Base-by-base conservation (phyloP, 2,329 filamentous ascomycete genomes). In the Cercospora sp. region DNA sequence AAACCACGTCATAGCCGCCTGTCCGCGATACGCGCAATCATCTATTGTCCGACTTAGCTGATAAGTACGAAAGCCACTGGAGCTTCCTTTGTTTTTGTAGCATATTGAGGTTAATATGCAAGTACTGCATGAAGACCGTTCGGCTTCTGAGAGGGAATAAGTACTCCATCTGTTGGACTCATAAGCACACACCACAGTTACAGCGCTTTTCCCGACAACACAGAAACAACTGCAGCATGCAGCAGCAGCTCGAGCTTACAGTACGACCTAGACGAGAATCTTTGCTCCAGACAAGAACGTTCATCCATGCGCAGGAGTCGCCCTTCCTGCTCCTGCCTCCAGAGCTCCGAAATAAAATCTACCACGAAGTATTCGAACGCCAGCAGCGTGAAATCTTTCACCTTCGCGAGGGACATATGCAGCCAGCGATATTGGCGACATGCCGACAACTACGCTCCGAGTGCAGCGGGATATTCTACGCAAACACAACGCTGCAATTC, bases 401-500 rank as follows among this genome's bases (percentile, higher is more conserved):
- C 16, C 36, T 72, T 7, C 40, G 13, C n/a, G 63, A 68, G 53
- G 53, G 40, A 40, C 48, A 45, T n/a, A 67, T 71, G 64, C 36
- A 60, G 23, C 70, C 67, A 18, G 42, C 69, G 13, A 45, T 72
- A 20, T 63, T 72, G 2, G 26, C 28, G 13, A 53, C 59, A 36
- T 68, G 57, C 20, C 60, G 30, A 9, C 69, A 69, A 53, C 18
- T 71, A 20, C 69, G 70, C 60, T 20, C 13, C 8, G 67, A 69
- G 57, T 40, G 59, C 20, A 42, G 31, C 30, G 67, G 67, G 3
- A 67, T 69, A 8, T 69, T 66, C 45, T 66, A 68, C 36, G 57
- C 67, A 18, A 71, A 70, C 67, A 70, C 66, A n/a, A 68, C 48
- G 10, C 64, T 72, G 13, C 68, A 66, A 20, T 69, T 68, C 63